Evolutionary conservation across 305 asterid species (phyloP).

Genomic region (Plantago rigida): DNA sequence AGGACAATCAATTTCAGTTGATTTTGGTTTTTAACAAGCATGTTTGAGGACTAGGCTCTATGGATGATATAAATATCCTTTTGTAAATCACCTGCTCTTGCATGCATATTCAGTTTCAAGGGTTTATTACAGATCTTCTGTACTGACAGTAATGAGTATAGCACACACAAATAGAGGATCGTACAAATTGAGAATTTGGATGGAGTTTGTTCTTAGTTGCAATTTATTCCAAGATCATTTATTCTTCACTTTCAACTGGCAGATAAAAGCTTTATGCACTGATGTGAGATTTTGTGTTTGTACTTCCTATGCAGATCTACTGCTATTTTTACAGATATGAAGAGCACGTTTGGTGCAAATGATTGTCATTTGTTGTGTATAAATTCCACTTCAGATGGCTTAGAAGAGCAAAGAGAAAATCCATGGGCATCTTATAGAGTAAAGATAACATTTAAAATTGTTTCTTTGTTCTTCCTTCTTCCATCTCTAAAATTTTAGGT

Average conservation of each 20-base stretch:
- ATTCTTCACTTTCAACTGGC: slow-evolving; percentile 25
- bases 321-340: slow-evolving; percentile 69
- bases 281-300: slow-evolving; percentile 14
- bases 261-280: slow-evolving; percentile 20
- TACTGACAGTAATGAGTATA: slow-evolving; percentile 14
- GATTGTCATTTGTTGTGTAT: slow-evolving; percentile 75
- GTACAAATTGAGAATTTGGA: no score
- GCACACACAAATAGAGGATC: not conserved
- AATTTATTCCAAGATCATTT: slow-evolving; percentile 1
- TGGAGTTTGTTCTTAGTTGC: no score
- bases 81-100: no score
- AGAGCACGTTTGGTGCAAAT: slow-evolving; percentile 69
- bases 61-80: no score
- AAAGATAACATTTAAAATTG: slow-evolving; percentile 35
- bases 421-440: slow-evolving; percentile 61
- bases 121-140: slow-evolving; percentile 1
- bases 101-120: slow-evolving; percentile 8
- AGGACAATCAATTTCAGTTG: no score
- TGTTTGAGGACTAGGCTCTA: no score
- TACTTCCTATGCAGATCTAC: slow-evolving; percentile 51
- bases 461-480: slow-evolving; percentile 17
- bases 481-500: not conserved
- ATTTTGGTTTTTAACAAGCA: no score
- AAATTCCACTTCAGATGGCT: slow-evolving; percentile 63
- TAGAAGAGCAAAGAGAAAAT: slow-evolving; percentile 47